Evolutionary conservation across 2,329 filamentous ascomycete species (phyloP).

Genomic region (Alternaria gansuensis): DNA sequence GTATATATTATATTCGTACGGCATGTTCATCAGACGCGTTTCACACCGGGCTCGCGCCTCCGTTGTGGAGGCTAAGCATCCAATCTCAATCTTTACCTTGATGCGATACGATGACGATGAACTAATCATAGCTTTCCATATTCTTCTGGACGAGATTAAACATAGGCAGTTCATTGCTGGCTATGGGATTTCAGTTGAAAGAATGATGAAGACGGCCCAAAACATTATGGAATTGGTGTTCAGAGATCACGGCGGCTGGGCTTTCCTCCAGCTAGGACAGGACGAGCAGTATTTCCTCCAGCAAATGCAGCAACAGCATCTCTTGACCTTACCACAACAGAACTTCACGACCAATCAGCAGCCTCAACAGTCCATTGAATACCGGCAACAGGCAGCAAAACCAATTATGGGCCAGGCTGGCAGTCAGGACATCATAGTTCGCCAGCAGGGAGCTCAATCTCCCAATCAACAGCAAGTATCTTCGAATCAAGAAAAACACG

Average conservation of each 20-base stretch:
- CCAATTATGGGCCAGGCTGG: background rate
- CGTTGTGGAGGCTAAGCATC: background rate
- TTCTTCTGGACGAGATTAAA: background rate
- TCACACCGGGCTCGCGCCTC: background rate
- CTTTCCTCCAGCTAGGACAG: background rate
- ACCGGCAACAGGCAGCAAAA: background rate
- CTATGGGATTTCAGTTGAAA: background rate
- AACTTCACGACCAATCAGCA: conserved; percentile 1
- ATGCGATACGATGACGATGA: background rate
- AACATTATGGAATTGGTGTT: background rate
- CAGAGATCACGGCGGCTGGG: background rate
- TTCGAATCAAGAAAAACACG: background rate
- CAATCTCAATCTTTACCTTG: background rate
- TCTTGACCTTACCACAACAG: background rate
- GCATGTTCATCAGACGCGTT: background rate
- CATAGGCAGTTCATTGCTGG: background rate
- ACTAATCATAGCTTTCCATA: background rate
- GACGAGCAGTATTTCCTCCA: conserved; percentile 1
- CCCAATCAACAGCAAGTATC: background rate
- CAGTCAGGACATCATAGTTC: background rate
- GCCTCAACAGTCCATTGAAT: background rate
- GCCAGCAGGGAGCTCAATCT: background rate
- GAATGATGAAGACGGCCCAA: background rate
- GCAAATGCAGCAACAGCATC: background rate
- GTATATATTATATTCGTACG: background rate